These are phyloP conservation scores for Suhomyces atakaporum DNA, from an alignment of 1,139 yeast species.

Conservation along the genomic window DNA sequence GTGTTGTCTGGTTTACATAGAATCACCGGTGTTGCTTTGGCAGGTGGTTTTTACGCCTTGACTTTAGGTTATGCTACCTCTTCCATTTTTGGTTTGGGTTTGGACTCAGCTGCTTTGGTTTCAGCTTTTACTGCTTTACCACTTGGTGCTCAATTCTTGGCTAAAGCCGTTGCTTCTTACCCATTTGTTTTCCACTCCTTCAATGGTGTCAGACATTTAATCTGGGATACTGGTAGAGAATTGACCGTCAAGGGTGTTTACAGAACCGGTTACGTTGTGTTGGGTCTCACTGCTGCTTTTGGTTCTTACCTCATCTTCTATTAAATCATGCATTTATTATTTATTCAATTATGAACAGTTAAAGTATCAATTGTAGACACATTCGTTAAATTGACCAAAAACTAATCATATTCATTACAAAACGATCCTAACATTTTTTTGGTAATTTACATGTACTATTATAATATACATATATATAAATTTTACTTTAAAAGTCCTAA, in stretches of 20 bases:
- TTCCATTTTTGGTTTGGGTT: constrained; percentile 60
- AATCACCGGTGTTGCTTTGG: constrained; percentile 83
- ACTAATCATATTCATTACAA: too few species aligned
- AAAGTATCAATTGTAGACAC: too few species aligned
- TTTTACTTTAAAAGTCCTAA: constrained; percentile 7
- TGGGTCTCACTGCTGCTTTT: constrained; percentile 67
- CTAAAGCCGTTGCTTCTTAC: constrained; percentile 71
- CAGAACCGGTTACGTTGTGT: constrained; percentile 85
- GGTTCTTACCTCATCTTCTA: constrained; percentile 60
- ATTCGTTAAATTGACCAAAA: too few species aligned
- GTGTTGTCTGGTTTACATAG: constrained; percentile 81
- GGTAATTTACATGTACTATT: too few species aligned
- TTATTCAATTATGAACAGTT: constrained; percentile 7
- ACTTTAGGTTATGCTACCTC: constrained; percentile 76
- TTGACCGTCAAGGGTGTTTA: constrained; percentile 83
- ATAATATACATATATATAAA: too few species aligned
- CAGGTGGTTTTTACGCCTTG: constrained; percentile 74
- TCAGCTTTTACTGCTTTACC: constrained; percentile 62
- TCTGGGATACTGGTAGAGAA: constrained; percentile 87
- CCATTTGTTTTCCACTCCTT: constrained; percentile 85
- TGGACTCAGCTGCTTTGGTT: constrained; percentile 66
- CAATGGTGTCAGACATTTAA: constrained; percentile 89
- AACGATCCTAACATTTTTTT: not conserved
- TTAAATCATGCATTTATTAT: constrained; percentile 17
- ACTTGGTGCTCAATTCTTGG: constrained; percentile 54